A percentile compares a stretch with the other conserved stretches of the same genome.
phyloP scores from a whole-genome alignment of 2,329 filamentous ascomycete genomes.

The Penicillium sp. region DNA sequence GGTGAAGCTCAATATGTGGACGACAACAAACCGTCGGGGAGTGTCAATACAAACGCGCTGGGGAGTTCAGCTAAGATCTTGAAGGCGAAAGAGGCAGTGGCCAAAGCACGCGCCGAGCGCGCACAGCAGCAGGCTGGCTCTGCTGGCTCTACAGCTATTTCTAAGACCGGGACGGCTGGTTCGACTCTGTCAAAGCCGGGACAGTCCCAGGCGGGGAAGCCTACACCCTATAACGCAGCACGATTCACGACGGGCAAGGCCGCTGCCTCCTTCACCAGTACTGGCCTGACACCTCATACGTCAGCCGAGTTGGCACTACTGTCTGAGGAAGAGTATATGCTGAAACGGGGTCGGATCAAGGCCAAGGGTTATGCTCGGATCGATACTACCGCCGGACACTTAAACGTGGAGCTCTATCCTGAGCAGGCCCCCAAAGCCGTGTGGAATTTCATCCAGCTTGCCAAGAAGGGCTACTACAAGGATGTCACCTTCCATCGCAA shows the following conservation, averaged over 20 bases:
- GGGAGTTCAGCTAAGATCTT: constrained; percentile 80
- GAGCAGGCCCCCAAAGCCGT: constrained; percentile 90
- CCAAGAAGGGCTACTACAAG: constrained; percentile 87
- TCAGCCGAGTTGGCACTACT: constrained; percentile 81
- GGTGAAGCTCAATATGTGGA: constrained; percentile 68
- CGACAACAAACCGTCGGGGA: constrained; percentile 60
- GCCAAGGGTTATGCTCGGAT: constrained; percentile 89
- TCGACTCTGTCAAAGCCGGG: constrained; percentile 21
- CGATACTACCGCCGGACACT: constrained; percentile 76
- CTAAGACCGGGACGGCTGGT: constrained; percentile 22
- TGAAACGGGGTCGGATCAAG: constrained; percentile 85
- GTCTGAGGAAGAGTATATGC: constrained; percentile 94
- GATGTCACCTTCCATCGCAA: constrained; percentile 85
- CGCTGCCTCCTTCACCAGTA: constrained; percentile 92
- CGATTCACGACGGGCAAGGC: constrained; percentile 86
- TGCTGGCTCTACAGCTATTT: constrained; percentile 43
- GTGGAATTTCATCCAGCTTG: constrained; percentile 91
- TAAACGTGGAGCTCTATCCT: constrained; percentile 86
- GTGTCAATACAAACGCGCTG: constrained; percentile 75
- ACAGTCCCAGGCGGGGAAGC: constrained; percentile 31
- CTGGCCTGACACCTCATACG: constrained; percentile 87
- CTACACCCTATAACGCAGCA: constrained; percentile 74
- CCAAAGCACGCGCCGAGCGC: constrained; percentile 76
- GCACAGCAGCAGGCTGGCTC: constrained; percentile 57
- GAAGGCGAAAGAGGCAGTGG: constrained; percentile 90